phyloP scores from a whole-genome alignment of 2,329 filamentous ascomycete species.

The Pyricularia grisea region DNA sequence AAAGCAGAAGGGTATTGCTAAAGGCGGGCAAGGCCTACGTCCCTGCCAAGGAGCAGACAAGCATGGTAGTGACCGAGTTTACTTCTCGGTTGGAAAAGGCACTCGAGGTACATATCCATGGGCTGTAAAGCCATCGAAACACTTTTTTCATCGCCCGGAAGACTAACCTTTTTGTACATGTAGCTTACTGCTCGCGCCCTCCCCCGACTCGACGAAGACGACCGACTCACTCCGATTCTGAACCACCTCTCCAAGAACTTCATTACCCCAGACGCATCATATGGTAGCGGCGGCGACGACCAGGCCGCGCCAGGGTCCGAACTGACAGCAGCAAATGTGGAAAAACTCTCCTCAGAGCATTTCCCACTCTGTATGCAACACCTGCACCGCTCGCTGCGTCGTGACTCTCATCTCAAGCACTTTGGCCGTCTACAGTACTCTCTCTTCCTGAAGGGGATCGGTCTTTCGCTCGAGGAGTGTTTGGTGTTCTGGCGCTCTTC shows the following conservation, averaged over 20 bases:
- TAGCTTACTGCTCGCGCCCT: constrained; percentile 83
- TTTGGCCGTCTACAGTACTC: constrained; percentile 90
- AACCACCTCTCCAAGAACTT: constrained; percentile 91
- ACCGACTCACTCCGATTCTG: constrained; percentile 64
- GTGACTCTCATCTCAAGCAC: constrained; percentile 88
- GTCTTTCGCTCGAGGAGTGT: constrained; percentile 82
- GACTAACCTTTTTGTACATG: constrained; percentile 5
- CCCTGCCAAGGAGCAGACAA: constrained; percentile 74
- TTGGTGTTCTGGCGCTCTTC: constrained; percentile 82
- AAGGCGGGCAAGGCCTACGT: constrained; percentile 83
- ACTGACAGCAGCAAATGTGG: constrained; percentile 71
- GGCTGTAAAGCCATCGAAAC: neutral
- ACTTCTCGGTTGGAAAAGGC: constrained; percentile 68
- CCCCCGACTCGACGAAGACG: constrained; percentile 90
- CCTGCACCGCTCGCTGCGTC: constrained; percentile 74
- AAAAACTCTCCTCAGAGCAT: constrained; percentile 66
- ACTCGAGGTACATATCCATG: constrained; percentile 54
- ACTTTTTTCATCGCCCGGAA: constrained; percentile 1
- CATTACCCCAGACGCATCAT: constrained; percentile 78
- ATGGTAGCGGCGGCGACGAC: constrained; percentile 47
- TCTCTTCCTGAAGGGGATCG: constrained; percentile 93
- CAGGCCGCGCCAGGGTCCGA: constrained; percentile 58
- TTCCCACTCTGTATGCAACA: constrained; percentile 94
- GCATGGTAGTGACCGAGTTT: constrained; percentile 85
- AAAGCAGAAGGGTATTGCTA: constrained; percentile 67